Evolutionary conservation across 192 early-diverging fungal species (phyloP).

Genomic region (Jimgerdemannia flammicorona): DNA sequence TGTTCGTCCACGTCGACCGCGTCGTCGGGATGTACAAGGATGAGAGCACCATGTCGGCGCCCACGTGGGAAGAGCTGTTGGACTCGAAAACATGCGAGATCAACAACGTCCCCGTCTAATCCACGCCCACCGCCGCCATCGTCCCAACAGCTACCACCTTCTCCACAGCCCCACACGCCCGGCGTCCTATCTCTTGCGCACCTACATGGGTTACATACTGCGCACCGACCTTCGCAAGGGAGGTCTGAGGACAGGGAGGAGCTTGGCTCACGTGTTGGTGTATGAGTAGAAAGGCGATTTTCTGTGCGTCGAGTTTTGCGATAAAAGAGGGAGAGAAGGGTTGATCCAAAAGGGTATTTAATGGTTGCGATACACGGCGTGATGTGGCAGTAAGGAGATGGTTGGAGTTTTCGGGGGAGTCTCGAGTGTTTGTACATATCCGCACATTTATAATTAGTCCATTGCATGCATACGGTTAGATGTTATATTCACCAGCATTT

Average conservation of each 20-base stretch:
- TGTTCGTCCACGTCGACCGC: constrained; percentile 10
- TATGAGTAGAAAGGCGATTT: constrained; percentile 17
- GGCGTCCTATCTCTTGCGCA: constrained; percentile 12
- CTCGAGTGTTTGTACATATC: too few species aligned
- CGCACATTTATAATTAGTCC: too few species aligned
- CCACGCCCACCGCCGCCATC: background rate
- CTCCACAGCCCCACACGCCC: constrained; percentile 5
- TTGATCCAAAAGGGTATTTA: too few species aligned
- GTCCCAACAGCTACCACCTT: background rate
- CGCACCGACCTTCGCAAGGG: constrained; percentile 11
- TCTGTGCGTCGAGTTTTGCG: constrained; percentile 21
- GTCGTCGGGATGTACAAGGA: constrained; percentile 14
- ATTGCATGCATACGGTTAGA: too few species aligned
- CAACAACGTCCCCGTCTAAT: constrained; percentile 8
- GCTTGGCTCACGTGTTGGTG: constrained; percentile 18
- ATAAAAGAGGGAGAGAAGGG: too few species aligned
- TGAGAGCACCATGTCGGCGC: constrained; percentile 10
- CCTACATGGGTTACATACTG: constrained; percentile 4
- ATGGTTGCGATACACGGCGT: too few species aligned
- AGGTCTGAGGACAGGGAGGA: constrained; percentile 14
- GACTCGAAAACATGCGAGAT: constrained; percentile 3
- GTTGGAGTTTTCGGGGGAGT: too few species aligned
- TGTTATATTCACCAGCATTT: too few species aligned
- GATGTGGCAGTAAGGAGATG: too few species aligned
- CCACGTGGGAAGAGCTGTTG: constrained; percentile 3